A percentile compares a stretch with the other conserved stretches of the same genome.
Conservation (phyloP, 106 monocot genomes). For the Allium fistulosum region DNA sequence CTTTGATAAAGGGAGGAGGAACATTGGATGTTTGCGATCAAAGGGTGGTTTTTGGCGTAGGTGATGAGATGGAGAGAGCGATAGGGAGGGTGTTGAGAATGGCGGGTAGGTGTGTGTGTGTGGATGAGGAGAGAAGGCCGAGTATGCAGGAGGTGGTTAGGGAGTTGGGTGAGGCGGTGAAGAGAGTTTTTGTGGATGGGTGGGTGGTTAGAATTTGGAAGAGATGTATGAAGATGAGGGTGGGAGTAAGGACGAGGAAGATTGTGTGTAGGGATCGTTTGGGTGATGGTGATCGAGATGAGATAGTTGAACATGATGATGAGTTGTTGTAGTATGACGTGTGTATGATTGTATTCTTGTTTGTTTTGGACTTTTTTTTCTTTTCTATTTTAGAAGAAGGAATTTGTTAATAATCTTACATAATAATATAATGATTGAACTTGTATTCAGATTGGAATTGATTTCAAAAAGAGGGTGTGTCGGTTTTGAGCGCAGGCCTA, state of each 20-base stretch:
- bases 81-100: conserved; percentile 28
- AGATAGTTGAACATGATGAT: background rate
- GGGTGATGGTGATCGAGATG: conserved; percentile 2
- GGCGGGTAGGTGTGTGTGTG: conserved; percentile 47
- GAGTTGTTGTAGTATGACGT: no score
- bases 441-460: no score
- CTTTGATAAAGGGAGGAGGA: conserved; percentile 18
- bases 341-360: no score
- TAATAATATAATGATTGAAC: no score
- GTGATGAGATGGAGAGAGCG: conserved; percentile 9
- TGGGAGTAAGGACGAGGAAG: conserved; percentile 19
- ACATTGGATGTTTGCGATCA: conserved; percentile 28
- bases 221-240: conserved; percentile 28
- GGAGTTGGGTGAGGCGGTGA: conserved; percentile 32
- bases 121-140: conserved; percentile 33
- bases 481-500: no score
- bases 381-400: no score
- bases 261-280: conserved; percentile 39
- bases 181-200: background rate
- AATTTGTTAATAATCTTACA: no score
- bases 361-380: no score
- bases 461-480: no score
- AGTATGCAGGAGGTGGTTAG: conserved; percentile 49
- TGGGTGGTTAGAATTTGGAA: conserved; percentile 23
- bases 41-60: conserved; percentile 11